A percentile compares a stretch with the other conserved stretches of the same genome.
Evolutionary conservation across 2,329 filamentous ascomycete genomes (phyloP).

Genomic region (Neofusicoccum sp.): DNA sequence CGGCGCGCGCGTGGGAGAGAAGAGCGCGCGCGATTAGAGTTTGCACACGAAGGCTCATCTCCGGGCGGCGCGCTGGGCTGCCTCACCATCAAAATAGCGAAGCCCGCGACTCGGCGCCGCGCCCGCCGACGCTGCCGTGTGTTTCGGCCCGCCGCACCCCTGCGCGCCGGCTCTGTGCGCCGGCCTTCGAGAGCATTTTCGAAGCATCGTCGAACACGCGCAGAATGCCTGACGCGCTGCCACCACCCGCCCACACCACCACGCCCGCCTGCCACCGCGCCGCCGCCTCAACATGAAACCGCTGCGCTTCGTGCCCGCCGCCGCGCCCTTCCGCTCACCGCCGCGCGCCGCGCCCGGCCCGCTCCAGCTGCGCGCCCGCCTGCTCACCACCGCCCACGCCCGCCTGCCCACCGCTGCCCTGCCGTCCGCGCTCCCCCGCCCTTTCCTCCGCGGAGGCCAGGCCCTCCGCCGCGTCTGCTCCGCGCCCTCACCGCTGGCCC

Average conservation of each 20-base stretch:
- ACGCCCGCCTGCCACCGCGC: neutral
- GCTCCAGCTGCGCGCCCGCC: slow-evolving; percentile 20
- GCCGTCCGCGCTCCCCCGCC: slow-evolving; percentile 25
- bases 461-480: slow-evolving; percentile 12
- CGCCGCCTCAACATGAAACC: slow-evolving; percentile 15
- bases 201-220: slow-evolving; percentile 7
- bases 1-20: neutral
- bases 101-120: neutral
- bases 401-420: slow-evolving; percentile 28
- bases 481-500: slow-evolving; percentile 21
- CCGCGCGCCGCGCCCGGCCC: slow-evolving; percentile 27
- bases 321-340: slow-evolving; percentile 22
- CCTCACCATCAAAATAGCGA: slow-evolving; percentile 17
- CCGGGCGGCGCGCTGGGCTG: slow-evolving; percentile 1
- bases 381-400: slow-evolving; percentile 24
- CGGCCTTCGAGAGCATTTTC: slow-evolving; percentile 15
- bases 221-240: neutral
- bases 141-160: slow-evolving; percentile 13
- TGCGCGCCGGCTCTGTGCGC: neutral
- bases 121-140: neutral
- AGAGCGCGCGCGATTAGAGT: neutral
- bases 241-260: neutral
- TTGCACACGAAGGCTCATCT: slow-evolving; percentile 8
- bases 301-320: slow-evolving; percentile 26
- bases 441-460: slow-evolving; percentile 29